Evolutionary conservation across 257 asterid species (phyloP), one percentile per base, ranked within the genome.

Genomic region (Avicennia marina): DNA sequence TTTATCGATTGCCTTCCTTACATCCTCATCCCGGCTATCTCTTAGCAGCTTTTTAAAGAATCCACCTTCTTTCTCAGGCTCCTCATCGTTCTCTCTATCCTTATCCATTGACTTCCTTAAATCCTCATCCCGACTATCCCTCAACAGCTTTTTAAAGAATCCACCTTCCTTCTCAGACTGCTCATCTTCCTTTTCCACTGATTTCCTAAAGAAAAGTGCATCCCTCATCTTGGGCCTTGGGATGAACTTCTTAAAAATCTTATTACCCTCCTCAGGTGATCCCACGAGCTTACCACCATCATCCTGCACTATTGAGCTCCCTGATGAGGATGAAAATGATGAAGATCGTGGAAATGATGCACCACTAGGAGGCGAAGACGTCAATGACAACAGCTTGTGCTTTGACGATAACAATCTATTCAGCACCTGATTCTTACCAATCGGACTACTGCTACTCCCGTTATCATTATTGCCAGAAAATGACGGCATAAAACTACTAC

Each of bases 81-180:
- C 88, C 72, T 69, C 88, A 0, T 72, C 94, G 25, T 69, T 70
- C 53, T 69, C 86, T 18, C 76, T 87, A 68, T 72, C 82, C 71
- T 69, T 86, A 51, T 77, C 93, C 66, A 50, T 61, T 6, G 84
- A 63, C 78, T 78, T 83, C 72, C 81, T 80, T 34, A 65, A 53
- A 11, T 82, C 95, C 61, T 87, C 98, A 58, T 90, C 96, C 72
- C 77, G 78, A 66, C 81, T 81, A 66, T 83, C 96, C 79, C 82
- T 81, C 71, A 90, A 56, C 60, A 90, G 65, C 81, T 91, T 89
- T 71, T 69, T 75, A 53, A 84, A 73, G 67, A 84, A 78, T 6
- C 94, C 81, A 49, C 82, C 81, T 43, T 78, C 84, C 71, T 68
- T 84, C 68, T 81, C 94, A 4, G 79, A 25, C 33, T 79, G 82